Percentiles rank a stretch among this genome's conserved stretches.
Evolutionary conservation across 192 early-diverging fungal species (phyloP).

Genomic region (Coemansia aciculifera): DNA sequence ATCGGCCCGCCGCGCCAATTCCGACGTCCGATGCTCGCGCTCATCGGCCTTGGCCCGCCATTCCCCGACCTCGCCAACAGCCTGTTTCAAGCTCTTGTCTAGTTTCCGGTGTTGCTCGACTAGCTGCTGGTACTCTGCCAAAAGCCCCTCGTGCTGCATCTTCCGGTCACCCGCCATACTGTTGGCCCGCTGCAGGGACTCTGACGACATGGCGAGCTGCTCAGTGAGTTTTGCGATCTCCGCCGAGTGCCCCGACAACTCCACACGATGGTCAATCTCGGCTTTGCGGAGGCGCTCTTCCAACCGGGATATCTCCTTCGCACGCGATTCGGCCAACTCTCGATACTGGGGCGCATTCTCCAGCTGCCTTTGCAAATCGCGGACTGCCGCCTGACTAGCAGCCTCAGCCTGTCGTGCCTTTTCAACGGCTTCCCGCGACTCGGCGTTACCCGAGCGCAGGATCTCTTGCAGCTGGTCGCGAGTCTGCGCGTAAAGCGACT

Average conservation of each 20-base stretch:
- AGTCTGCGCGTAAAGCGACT: constrained; percentile 51
- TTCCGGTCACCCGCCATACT: not conserved
- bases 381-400: not conserved
- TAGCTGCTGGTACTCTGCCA: constrained; percentile 20
- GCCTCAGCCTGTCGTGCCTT: constrained; percentile 17
- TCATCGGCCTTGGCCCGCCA: constrained; percentile 38
- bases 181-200: not conserved
- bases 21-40: constrained; percentile 26
- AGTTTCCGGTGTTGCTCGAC: constrained; percentile 41
- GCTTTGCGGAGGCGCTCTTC: constrained; percentile 4
- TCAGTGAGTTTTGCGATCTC: not conserved
- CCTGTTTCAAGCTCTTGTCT: constrained; percentile 38
- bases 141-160: not conserved
- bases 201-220: not conserved
- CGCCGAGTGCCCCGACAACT: not conserved
- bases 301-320: constrained; percentile 10
- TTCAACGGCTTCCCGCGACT: constrained; percentile 15
- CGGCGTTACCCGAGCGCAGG: constrained; percentile 25
- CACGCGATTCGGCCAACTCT: constrained; percentile 10
- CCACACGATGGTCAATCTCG: not conserved
- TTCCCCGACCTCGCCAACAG: constrained; percentile 36
- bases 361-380: constrained; percentile 15
- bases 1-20: constrained; percentile 22
- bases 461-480: constrained; percentile 54
- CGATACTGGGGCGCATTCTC: constrained; percentile 6